Percentiles rank a stretch among this genome's conserved stretches.
Evolutionary conservation across 177 flowering plant species (phyloP).

Genomic region (Telopea speciosissima): DNA sequence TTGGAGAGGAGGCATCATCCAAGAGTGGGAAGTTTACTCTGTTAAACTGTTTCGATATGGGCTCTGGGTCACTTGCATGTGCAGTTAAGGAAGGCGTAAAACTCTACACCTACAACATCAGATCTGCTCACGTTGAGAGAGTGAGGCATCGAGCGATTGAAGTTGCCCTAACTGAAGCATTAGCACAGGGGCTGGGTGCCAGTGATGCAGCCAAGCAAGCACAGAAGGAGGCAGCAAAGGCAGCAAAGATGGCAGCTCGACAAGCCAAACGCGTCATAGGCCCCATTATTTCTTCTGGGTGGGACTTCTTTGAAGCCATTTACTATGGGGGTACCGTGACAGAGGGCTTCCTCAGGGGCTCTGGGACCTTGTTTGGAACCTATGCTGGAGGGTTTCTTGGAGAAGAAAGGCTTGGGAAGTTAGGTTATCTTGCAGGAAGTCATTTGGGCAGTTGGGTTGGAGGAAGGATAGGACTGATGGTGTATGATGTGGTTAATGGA

Average conservation of each 20-base stretch:
- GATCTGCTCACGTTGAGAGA: constrained; percentile 67
- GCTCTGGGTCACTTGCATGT: constrained; percentile 74
- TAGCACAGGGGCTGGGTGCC: constrained; percentile 49
- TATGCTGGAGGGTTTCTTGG: constrained; percentile 71
- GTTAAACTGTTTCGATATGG: constrained; percentile 80
- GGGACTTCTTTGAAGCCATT: constrained; percentile 94
- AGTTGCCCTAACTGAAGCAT: constrained; percentile 60
- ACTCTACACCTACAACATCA: constrained; percentile 67
- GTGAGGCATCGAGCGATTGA: constrained; percentile 56
- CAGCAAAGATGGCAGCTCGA: constrained; percentile 68
- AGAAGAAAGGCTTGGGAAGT: constrained; percentile 66
- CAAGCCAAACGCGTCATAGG: constrained; percentile 82
- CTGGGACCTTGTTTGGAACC: constrained; percentile 75
- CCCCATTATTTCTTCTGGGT: constrained; percentile 80
- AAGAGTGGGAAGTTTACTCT: constrained; percentile 82
- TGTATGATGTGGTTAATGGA: constrained; percentile 77
- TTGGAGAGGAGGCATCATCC: constrained; percentile 76
- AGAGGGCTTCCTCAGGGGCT: constrained; percentile 80
- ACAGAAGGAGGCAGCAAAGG: constrained; percentile 69
- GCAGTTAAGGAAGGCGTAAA: constrained; percentile 78
- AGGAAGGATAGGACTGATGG: constrained; percentile 84
- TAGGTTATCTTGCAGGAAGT: constrained; percentile 89
- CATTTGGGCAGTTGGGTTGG: constrained; percentile 93
- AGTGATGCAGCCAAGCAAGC: constrained; percentile 69
- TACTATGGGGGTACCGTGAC: constrained; percentile 79